A percentile compares a stretch with the other conserved stretches of the same genome.
These are phyloP conservation scores for Nakataea oryzae DNA, from an alignment of 2,329 filamentous ascomycete species.

Conservation along the genomic window DNA sequence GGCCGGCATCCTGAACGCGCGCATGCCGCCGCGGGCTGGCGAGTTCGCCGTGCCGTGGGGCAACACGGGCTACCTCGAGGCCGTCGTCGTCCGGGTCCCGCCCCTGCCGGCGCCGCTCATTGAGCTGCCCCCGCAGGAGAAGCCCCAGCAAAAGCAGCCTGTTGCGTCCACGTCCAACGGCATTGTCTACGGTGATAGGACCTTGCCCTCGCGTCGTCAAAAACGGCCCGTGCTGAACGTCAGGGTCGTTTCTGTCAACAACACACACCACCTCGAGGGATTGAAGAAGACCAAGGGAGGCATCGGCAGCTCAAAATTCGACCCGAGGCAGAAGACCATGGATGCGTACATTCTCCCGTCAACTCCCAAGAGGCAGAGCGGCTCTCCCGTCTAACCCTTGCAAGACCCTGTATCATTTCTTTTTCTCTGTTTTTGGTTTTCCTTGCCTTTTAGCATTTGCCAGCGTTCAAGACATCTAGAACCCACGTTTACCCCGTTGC, in stretches of 20 bases:
- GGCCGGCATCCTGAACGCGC: background rate
- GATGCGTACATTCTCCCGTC: constrained; percentile 56
- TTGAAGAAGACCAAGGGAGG: constrained; percentile 74
- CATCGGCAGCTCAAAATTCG: constrained; percentile 68
- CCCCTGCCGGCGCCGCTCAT: background rate
- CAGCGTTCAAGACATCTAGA: background rate
- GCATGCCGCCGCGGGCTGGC: constrained; percentile 5
- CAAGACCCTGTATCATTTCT: background rate
- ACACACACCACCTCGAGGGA: constrained; percentile 57
- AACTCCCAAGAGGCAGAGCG: constrained; percentile 10
- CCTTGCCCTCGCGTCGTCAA: background rate
- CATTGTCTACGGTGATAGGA: background rate
- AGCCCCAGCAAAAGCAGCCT: too few species aligned
- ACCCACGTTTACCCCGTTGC: background rate
- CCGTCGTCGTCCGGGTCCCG: constrained; percentile 2
- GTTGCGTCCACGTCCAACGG: background rate
- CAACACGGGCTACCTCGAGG: constrained; percentile 40
- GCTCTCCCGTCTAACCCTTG: background rate
- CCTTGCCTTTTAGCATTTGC: background rate
- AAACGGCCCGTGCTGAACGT: background rate
- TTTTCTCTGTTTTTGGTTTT: background rate
- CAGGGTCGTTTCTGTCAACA: constrained; percentile 41
- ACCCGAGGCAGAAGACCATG: constrained; percentile 65
- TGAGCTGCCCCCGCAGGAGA: too few species aligned
- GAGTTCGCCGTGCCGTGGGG: constrained; percentile 30